Conservation (phyloP, 192 early-diverging fungal genomes). For the Jimgerdemannia lactiflua region DNA sequence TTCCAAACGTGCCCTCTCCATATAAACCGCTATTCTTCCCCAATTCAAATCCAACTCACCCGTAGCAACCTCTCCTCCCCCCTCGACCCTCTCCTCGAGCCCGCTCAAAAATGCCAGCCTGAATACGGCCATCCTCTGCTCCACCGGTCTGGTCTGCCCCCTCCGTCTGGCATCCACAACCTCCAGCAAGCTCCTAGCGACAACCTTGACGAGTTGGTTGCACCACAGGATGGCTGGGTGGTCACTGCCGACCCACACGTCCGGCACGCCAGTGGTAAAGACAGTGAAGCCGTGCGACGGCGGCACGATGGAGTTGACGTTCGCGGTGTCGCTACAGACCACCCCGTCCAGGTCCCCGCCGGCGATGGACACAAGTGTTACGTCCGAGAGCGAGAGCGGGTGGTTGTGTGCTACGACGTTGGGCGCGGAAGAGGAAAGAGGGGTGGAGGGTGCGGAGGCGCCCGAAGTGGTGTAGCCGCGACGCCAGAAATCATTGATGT, state of each 20-base stretch:
- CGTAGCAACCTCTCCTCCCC: background rate
- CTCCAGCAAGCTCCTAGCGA: constrained; percentile 52
- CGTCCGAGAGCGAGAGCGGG: constrained; percentile 36
- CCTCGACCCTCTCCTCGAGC: constrained; percentile 22
- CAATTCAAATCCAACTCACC: too few relatives aligned
- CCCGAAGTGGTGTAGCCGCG: constrained; percentile 30
- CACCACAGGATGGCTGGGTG: constrained; percentile 93
- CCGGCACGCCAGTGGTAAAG: constrained; percentile 72
- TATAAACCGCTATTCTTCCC: too few relatives aligned
- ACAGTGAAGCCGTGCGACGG: constrained; percentile 70
- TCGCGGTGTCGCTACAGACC: constrained; percentile 75
- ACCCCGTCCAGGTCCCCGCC: constrained; percentile 87
- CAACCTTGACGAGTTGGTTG: constrained; percentile 76
- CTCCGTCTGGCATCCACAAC: constrained; percentile 58
- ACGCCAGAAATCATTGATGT: constrained; percentile 71
- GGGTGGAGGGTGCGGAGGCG: background rate
- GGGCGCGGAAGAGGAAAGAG: background rate
- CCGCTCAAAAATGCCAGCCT: constrained; percentile 52
- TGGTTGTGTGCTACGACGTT: constrained; percentile 3
- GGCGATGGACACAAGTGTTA: constrained; percentile 84
- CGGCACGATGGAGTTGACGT: constrained; percentile 63
- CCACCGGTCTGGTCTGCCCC: constrained; percentile 55
- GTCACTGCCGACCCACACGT: constrained; percentile 86
- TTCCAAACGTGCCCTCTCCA: too few relatives aligned
- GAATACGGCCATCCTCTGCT: constrained; percentile 64